A percentile compares a stretch with the other conserved stretches of the same genome.
Conservation (phyloP, 139 green algal genomes). For the Chlorella sp. region DNA sequence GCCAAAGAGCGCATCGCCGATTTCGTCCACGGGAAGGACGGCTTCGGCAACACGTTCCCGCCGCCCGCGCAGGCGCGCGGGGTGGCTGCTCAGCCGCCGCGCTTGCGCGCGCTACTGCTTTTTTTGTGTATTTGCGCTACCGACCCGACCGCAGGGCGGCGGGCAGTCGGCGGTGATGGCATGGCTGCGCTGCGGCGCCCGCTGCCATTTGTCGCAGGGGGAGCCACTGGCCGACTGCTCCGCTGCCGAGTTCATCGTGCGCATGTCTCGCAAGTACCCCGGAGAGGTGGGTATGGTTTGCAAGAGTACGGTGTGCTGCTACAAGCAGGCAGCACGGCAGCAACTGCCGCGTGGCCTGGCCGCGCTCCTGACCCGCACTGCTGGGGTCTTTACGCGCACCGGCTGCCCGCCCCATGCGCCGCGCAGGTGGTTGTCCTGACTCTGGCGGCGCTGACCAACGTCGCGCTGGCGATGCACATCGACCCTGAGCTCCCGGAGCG, state of each 20-base stretch:
- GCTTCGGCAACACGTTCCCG: slow-evolving; percentile 80
- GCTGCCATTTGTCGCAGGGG: slow-evolving; percentile 5
- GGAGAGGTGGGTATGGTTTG: slow-evolving; percentile 20
- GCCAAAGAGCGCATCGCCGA: slow-evolving; percentile 77
- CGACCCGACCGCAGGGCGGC: too few species aligned
- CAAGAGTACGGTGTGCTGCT: background rate
- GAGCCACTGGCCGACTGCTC: slow-evolving; percentile 26
- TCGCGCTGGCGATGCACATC: slow-evolving; percentile 78
- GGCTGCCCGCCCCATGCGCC: slow-evolving; percentile 45
- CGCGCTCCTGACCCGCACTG: too few species aligned
- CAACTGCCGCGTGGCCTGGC: too few species aligned
- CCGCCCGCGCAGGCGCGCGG: slow-evolving; percentile 4
- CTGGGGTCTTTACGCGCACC: too few species aligned
- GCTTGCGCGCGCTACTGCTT: too few species aligned
- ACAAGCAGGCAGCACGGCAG: background rate
- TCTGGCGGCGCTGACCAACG: slow-evolving; percentile 85
- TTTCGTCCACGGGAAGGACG: slow-evolving; percentile 90
- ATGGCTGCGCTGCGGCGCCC: too few species aligned
- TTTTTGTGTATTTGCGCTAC: too few species aligned
- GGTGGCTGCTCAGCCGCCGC: background rate
- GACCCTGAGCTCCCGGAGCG: slow-evolving; percentile 61
- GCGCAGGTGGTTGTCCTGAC: slow-evolving; percentile 75
- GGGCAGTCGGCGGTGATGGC: too few species aligned
- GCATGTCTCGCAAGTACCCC: slow-evolving; percentile 48
- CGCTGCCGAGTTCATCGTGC: slow-evolving; percentile 81